Conservation (phyloP, 768 basidiomycete genomes). For the Mycena kentingensis region DNA sequence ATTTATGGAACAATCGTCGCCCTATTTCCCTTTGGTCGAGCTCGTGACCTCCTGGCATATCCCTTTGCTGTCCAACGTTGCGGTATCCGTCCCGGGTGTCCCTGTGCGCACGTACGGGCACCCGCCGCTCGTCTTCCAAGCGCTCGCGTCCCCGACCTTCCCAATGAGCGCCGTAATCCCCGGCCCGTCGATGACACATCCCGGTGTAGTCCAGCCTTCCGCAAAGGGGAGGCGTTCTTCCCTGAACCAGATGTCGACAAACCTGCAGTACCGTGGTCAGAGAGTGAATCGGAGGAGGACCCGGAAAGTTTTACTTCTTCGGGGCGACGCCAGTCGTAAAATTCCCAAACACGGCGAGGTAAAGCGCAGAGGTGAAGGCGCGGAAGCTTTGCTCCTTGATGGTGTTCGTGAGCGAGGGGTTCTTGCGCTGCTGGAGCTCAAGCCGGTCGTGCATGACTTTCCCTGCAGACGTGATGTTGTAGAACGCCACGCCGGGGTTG, state of each 20-base stretch:
- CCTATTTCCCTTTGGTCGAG: conserved; percentile 9
- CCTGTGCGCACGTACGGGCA: conserved; percentile 19
- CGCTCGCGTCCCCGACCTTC: conserved; percentile 12
- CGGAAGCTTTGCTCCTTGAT: conserved; percentile 20
- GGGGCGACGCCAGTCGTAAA: conserved; percentile 18
- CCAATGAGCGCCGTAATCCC: conserved; percentile 11
- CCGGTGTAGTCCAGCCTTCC: conserved; percentile 16
- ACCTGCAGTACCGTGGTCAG: conserved; percentile 3
- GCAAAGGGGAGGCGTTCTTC: conserved; percentile 21
- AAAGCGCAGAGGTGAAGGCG: conserved; percentile 13
- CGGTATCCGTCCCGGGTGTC: conserved; percentile 1
- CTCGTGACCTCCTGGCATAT: conserved; percentile 18
- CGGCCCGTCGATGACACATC: conserved; percentile 2
- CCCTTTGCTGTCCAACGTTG: conserved; percentile 17
- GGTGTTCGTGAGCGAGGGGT: conserved; percentile 20
- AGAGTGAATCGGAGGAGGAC: neutral
- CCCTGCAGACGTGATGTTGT: conserved; percentile 21
- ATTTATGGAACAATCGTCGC: too few relatives aligned
- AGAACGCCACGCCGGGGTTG: conserved; percentile 21
- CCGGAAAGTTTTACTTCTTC: conserved; percentile 6
- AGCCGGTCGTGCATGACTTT: conserved; percentile 15
- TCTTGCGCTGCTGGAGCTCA: conserved; percentile 16
- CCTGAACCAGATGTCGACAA: conserved; percentile 23
- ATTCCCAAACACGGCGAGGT: conserved; percentile 20
- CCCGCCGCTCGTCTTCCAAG: conserved; percentile 18